Base-by-base conservation (phyloP, 805 yeast species). In the Saccharomycopsis capsularis region DNA sequence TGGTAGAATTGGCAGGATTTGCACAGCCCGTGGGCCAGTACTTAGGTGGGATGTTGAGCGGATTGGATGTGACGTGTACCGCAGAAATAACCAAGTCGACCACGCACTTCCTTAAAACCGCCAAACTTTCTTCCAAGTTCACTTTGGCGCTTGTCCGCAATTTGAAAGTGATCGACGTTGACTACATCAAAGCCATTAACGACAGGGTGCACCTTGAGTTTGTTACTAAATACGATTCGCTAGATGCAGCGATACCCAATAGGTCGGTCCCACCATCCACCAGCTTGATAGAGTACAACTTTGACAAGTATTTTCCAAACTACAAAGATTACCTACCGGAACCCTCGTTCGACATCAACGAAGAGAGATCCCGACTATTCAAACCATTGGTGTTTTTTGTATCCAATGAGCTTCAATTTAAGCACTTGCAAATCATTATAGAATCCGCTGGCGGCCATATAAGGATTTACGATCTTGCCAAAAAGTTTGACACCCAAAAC, bases 71-170 rank as follows among this genome's bases (percentile, higher is more conserved):
- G 5, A 22, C n/a, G 6, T 23, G 18, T 19, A 15, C 25, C 21
- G 9, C 43, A 15, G 34, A 3, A 7, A 36, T 50, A 23, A 34
- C 9, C 18, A 40, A 23, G 3, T 7, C 21, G 3, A 50, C 54
- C 4, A 50, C 51, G 5, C 45, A 42, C 27, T 50, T 50, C 35
- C 37, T 50, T 16, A 34, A 46, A 16, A 23, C 42, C 30, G 45
- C 32, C 29, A 44, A 45, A 36, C 35, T 48, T 24, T 38, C 47
- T 3, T 24, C 44, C 4, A 46, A 43, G n/a, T 21, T 47, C 15
- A 41, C 51, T 3, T 34, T 46, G 35, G 47, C 51, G 5, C n/a
- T 50, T 38, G 45, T 50, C 11, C 42, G 30, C 25, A 29, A 36
- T 7, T 3, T 50, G 16, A 29, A 30, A n/a, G 39, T 50, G 3